These are phyloP conservation scores for Pseudogymnoascus sp. DNA, from an alignment of 2,329 filamentous ascomycete species.

Conservation along the genomic window DNA sequence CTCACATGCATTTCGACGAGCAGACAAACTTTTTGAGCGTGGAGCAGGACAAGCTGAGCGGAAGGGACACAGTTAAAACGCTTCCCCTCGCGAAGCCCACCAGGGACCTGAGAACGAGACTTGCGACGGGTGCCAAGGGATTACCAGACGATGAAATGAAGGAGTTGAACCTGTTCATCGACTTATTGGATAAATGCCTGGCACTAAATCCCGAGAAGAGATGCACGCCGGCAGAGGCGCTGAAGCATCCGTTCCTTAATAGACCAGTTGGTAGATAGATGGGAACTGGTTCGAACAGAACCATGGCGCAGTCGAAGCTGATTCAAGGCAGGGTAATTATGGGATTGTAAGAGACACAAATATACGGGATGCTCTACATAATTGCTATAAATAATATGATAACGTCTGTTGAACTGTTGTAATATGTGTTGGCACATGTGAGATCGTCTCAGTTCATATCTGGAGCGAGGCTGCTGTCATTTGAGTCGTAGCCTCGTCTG, in stretches of 20 bases:
- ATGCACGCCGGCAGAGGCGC: slow-evolving; percentile 76
- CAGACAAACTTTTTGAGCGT: slow-evolving; percentile 76
- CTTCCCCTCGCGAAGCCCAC: slow-evolving; percentile 68
- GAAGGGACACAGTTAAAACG: slow-evolving; percentile 65
- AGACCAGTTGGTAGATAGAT: slow-evolving; percentile 17
- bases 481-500: not conserved
- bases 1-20: slow-evolving; percentile 75
- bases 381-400: slow-evolving; percentile 6
- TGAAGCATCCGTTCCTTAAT: slow-evolving; percentile 80
- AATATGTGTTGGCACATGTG: not conserved
- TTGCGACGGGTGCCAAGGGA: slow-evolving; percentile 66
- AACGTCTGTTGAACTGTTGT: not conserved
- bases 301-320: not conserved
- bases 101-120: slow-evolving; percentile 72
- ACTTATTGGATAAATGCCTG: slow-evolving; percentile 82
- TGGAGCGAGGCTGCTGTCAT: not conserved
- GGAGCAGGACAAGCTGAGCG: slow-evolving; percentile 80
- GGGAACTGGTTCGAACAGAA: not conserved
- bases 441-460: not conserved
- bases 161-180: slow-evolving; percentile 77
- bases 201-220: slow-evolving; percentile 88
- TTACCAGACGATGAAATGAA: slow-evolving; percentile 68
- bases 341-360: not conserved
- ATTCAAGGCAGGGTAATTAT: not conserved
- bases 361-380: not conserved